A percentile compares a stretch with the other conserved stretches of the same genome.
phyloP scores from a whole-genome alignment of 108 stramenopile genomes.

The Stephanodiscus minutulus region DNA sequence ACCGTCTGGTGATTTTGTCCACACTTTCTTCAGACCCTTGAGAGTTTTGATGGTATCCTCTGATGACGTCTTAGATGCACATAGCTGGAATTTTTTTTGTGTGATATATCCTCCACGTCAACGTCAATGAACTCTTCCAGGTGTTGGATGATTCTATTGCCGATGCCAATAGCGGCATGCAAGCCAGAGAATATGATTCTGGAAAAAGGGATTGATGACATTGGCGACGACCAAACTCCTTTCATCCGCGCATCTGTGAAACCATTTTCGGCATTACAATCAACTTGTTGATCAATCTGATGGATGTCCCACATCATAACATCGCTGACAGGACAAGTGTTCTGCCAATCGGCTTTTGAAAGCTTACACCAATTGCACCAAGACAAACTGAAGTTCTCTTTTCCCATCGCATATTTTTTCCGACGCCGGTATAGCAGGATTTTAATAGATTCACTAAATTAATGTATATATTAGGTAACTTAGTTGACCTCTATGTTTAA shows the following conservation, averaged over 20 bases:
- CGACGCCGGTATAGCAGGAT: too few relatives aligned
- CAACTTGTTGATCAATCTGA: not conserved
- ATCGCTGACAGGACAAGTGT: not conserved
- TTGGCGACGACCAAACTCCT: not conserved
- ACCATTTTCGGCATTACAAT: not conserved
- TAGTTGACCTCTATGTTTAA: too few relatives aligned
- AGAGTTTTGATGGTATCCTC: not conserved
- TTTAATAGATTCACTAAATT: too few relatives aligned
- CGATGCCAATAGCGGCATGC: not conserved
- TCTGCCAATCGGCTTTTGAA: not conserved
- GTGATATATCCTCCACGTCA: not conserved
- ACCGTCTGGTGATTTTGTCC: not conserved
- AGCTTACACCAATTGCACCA: conserved; percentile 6
- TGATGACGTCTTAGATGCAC: not conserved
- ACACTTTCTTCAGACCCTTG: not conserved
- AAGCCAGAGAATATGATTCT: not conserved
- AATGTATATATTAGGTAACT: too few relatives aligned
- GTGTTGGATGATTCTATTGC: not conserved
- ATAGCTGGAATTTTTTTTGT: conserved; percentile 4
- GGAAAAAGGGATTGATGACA: not conserved
- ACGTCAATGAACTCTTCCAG: not conserved
- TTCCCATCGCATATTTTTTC: too few relatives aligned
- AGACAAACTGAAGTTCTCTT: not conserved
- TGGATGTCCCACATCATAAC: not conserved
- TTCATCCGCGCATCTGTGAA: not conserved